Base-by-base conservation (phyloP, 1,284 basidiomycete genomes). In the Irpex rosettiformis region DNA sequence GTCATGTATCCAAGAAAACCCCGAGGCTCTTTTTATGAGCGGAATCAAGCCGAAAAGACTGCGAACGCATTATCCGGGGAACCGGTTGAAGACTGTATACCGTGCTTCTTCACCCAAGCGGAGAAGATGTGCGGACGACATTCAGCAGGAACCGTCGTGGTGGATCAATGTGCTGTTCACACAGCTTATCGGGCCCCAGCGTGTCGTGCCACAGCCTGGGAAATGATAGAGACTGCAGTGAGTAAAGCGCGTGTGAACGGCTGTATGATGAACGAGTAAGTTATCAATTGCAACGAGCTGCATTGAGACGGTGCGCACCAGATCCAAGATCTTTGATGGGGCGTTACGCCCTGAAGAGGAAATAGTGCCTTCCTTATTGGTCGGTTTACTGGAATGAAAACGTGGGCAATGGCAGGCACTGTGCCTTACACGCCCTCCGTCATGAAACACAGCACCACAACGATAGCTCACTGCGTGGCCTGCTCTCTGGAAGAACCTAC, bases 11-110 rank as follows among this genome's bases (percentile, higher is more conserved):
- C 69, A 67, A 67, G 67, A 66, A 69, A 69, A 68, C 52, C 55
- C 68, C 70, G 70, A 69, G 64, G 65, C 63, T 37, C 60, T 62
- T 68, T 66, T 67, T 64, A 67, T 67, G 62, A 65, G 65, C 64
- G 65, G 64, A 62, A 63, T 69, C 66, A 61, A 66, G 66, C 70
- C 65, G 67, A 69, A 64, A 64, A 66, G 66, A 30, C 57, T 64
- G 68, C 66, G 69, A 68, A 64, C 57, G 63, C 64, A 69, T 66
- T 65, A 61, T 66, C 69, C 67, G 66, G 66, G 55, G 51, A 60
- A 62, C 67, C 62, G 67, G 62, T 53, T 48, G 59, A 56, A 49
- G 51, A 58, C 62, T 66, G 62, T 62, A 66, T 67, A 45, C 58
- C 62, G 66, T 60, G 60, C 61, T 62, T 49, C 54, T 58, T 54